phyloP scores from a whole-genome alignment of 768 basidiomycete genomes.

The Russula abietina region DNA sequence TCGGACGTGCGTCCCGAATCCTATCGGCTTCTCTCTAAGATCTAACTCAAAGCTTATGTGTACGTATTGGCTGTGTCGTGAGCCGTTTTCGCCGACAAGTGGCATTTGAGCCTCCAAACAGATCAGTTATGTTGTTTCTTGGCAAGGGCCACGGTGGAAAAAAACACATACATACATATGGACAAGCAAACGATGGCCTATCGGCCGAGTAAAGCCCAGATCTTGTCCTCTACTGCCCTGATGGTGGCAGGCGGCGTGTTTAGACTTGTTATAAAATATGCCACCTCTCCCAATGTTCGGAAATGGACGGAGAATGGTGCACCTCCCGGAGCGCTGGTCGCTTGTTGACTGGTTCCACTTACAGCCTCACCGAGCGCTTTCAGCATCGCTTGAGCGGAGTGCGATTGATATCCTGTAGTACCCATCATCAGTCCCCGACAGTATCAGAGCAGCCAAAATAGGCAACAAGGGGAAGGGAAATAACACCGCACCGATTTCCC shows the following conservation, averaged over 20 bases:
- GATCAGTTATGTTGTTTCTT: not conserved
- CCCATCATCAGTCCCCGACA: too few relatives aligned
- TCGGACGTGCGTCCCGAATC: not conserved
- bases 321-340: conserved; percentile 44
- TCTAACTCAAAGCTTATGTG: not conserved
- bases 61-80: not conserved
- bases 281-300: conserved; percentile 83
- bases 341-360: conserved; percentile 27
- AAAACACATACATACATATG: not conserved
- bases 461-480: not conserved
- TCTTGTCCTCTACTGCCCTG: conserved; percentile 55
- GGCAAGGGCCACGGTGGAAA: not conserved
- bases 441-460: not conserved
- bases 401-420: conserved; percentile 44
- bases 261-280: conserved; percentile 89
- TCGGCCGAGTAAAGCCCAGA: conserved; percentile 39
- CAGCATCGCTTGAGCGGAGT: conserved; percentile 60
- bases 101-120: conserved; percentile 13
- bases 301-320: conserved; percentile 69
- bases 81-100: conserved; percentile 7
- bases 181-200: not conserved
- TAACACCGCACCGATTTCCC: conserved; percentile 43
- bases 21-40: not conserved
- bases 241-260: conserved; percentile 56
- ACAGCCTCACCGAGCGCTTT: conserved; percentile 40